Evolutionary conservation across 805 yeast genomes (phyloP).

Genomic region (Yarrowia divulgata): DNA sequence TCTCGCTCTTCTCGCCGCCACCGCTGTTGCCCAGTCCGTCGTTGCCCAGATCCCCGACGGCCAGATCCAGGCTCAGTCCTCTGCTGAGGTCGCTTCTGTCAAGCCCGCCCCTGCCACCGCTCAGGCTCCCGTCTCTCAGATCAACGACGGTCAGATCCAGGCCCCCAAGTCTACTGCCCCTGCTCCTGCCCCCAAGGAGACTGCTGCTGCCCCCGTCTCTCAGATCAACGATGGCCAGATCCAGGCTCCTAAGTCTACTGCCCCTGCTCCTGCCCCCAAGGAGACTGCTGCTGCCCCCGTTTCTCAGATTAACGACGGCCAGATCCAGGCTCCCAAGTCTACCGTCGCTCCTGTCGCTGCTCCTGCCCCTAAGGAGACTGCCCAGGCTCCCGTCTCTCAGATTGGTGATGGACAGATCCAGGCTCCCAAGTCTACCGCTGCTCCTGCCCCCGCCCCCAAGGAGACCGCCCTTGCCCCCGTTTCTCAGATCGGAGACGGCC

Average conservation of each 20-base stretch:
- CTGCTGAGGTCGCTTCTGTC: conserved; percentile 27
- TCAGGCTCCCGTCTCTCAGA: conserved; percentile 36
- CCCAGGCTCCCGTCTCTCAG: conserved; percentile 36
- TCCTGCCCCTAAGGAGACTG: conserved; percentile 24
- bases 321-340: conserved; percentile 37
- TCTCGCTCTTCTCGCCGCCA: conserved; percentile 24
- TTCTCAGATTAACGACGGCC: conserved; percentile 36
- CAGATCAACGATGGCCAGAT: conserved; percentile 37
- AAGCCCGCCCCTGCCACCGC: conserved; percentile 17
- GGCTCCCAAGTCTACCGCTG: conserved; percentile 26
- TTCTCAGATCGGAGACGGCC: conserved; percentile 34
- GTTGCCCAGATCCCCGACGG: conserved; percentile 35
- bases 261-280: conserved; percentile 27
- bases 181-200: conserved; percentile 22
- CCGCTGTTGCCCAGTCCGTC: conserved; percentile 32
- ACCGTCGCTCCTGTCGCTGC: conserved; percentile 22
- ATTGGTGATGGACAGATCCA: conserved; percentile 36
- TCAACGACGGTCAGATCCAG: conserved; percentile 38
- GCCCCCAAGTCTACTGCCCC: conserved; percentile 30
- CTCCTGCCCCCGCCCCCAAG: conserved; percentile 33
- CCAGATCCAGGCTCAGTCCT: conserved; percentile 38
- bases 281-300: conserved; percentile 27
- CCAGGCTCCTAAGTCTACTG: conserved; percentile 34
- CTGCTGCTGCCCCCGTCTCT: conserved; percentile 31
- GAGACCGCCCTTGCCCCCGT: conserved; percentile 31